Base-by-base conservation (phyloP, 2,329 filamentous ascomycete species). In the Ceratocystis variospora region DNA sequence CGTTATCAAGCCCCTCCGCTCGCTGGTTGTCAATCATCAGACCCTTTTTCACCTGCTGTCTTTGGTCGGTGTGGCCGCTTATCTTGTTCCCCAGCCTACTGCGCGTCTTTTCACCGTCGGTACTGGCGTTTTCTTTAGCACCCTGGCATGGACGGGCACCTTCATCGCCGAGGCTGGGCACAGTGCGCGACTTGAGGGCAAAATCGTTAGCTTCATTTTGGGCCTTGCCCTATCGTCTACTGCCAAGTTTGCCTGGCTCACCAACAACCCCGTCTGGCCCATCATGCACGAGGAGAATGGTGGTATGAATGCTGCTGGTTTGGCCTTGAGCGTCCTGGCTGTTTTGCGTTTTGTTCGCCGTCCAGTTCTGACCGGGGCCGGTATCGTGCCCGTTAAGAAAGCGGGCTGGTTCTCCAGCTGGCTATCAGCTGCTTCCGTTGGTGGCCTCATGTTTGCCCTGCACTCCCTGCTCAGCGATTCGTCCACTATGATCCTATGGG, bases 401-500 rank as follows among this genome's bases (percentile, higher is more conserved):
- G 92, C 89, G 17, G 81, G 86, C 0, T 70, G 87, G 5, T 68
- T 68, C 50, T 68, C 67, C 7, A 64, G 61, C 12, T 68, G 73
- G n/a, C 79, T 96, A 55, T 85, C 90, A 37, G 88, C 86, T 8
- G 76, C 94, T 62, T 90, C 94, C 68, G 76, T 97, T 66, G 91
- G 84, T 28, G 93, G 91, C 37, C 76, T 96, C 6, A 81, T 96
- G 73, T 99, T 99, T 72, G 89, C 83, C 4, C 81, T 97, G 72
- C 94, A 97, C 74, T 96, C 92, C 0, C 80, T 99, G 8, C 82
- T 99, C 10, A 96, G 94, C 0, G 94, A 99, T 74, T 96, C 92
- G 0, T 97, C 94, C 78, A 99, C 94, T 65, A 97, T 99, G 91
- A 96, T 97, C 67, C 81, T 92, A 17, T 99, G 94, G 94, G 90